phyloP scores from a whole-genome alignment of 2,329 filamentous ascomycete genomes.

The Epichloe elymi region DNA sequence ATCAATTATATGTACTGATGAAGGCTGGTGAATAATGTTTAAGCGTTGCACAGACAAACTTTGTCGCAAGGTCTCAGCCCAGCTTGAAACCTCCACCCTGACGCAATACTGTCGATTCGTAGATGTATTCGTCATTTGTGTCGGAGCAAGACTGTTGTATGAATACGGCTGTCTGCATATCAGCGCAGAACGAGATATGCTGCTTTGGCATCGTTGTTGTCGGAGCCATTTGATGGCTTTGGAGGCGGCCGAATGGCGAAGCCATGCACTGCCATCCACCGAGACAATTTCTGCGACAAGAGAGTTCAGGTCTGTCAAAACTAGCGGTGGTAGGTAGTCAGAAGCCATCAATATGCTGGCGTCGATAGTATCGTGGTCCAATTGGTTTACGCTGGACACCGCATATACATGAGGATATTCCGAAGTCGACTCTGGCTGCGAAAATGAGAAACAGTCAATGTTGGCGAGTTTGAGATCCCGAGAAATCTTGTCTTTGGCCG shows the following conservation, averaged over 20 bases:
- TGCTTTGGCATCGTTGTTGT: conserved; percentile 10
- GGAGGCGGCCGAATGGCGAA: conserved; percentile 69
- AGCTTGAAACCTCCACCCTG: conserved; percentile 22
- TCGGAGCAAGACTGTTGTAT: no score
- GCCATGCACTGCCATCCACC: conserved; percentile 61
- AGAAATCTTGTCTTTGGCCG: conserved; percentile 46
- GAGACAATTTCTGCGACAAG: conserved; percentile 69
- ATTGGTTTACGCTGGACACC: conserved; percentile 59
- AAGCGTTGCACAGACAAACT: conserved; percentile 22
- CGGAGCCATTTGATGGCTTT: conserved; percentile 66
- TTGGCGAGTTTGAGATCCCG: conserved; percentile 41
- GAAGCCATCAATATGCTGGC: conserved; percentile 87
- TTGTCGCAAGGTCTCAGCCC: conserved; percentile 23
- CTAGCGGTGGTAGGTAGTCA: conserved; percentile 72
- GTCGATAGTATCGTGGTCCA: conserved; percentile 76
- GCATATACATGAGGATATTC: conserved; percentile 46
- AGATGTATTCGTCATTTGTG: background rate
- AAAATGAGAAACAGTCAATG: conserved; percentile 56
- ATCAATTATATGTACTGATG: background rate
- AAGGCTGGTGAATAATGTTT: conserved; percentile 5
- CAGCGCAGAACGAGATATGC: conserved; percentile 5
- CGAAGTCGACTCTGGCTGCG: conserved; percentile 17
- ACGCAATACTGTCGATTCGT: conserved; percentile 14
- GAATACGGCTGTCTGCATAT: background rate
- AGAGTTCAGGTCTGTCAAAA: conserved; percentile 56